Base-by-base conservation (phyloP, 2,329 filamentous ascomycete genomes). In the Calonectria pteridis region DNA sequence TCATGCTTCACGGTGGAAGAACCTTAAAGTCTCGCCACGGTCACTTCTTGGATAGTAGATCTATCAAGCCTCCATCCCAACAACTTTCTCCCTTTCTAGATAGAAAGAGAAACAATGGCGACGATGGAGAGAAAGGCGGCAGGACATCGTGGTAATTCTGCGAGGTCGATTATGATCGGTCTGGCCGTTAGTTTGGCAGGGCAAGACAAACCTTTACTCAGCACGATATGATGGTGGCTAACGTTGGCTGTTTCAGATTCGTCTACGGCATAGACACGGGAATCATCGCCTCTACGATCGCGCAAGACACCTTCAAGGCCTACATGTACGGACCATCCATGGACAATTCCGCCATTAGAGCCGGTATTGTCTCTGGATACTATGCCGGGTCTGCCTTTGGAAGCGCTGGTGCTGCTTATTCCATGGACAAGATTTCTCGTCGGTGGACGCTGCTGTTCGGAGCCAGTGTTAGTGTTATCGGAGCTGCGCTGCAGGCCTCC, bases 401-500 rank as follows among this genome's bases (percentile, higher is more conserved):
- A 7, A 73, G 72, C n/a, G 72, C 43, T 13, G 67, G 62, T 14
- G 46, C 72, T 9, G 72, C 72, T 3, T 73, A 71, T 46, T 40
- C n/a, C 49, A 73, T 73, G 72, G 72, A 73, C 37, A 73, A 71
- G 64, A 49, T 73, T 6, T 73, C 72, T 35, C 67, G 72, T 9
- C 72, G 72, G 9, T 73, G 72, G 72, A 71, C 68, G 2, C 13
- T 73, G 11, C 64, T 73, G 4, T 49, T 73, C 6, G 72, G 72
- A 16, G 53, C 72, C 4, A n/a, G 18, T 7, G 46, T 67, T 63
- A 73, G 74, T 9, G 67, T 84, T 16, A 81, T 87, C 43, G 86
- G 86, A 1, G 84, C 85, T 4, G 80, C 82, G n/a, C 80, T 87
- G 7, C 86, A 88, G 67, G 84, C 85, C 11, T 82, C 81, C 16